A percentile compares a stretch with the other conserved stretches of the same genome.
Conservation (phyloP, 257 asterid genomes). For the Plantago major region DNA sequence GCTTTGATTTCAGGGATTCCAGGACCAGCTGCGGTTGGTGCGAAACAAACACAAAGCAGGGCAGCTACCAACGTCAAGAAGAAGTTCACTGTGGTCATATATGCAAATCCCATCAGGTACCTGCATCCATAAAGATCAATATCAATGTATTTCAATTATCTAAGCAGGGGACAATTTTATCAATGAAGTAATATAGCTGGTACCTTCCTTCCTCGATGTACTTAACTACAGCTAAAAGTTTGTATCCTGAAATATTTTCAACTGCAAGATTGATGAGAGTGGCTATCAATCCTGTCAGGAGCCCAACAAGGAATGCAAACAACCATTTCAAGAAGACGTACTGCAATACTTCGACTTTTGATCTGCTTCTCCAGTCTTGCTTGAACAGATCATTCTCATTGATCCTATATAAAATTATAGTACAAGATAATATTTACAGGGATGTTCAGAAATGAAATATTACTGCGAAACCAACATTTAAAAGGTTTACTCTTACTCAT, state of each 20-base stretch:
- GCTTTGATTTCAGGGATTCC: constrained; percentile 95
- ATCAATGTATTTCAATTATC: constrained; percentile 16
- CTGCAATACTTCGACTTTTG: constrained; percentile 64
- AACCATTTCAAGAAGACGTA: constrained; percentile 71
- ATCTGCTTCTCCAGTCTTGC: constrained; percentile 96
- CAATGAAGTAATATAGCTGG: neutral
- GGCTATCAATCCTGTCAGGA: constrained; percentile 75
- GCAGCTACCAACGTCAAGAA: constrained; percentile 62
- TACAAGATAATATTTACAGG: neutral
- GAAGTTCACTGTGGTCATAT: constrained; percentile 50
- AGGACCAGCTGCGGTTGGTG: constrained; percentile 96
- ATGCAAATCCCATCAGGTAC: constrained; percentile 56
- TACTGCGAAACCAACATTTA: neutral
- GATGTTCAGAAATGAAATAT: neutral
- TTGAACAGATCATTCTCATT: constrained; percentile 89
- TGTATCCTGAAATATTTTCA: constrained; percentile 87
- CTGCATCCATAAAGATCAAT: constrained; percentile 41
- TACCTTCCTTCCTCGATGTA: constrained; percentile 69
- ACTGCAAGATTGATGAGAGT: constrained; percentile 77
- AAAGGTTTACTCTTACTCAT: constrained; percentile 57
- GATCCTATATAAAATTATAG: constrained; percentile 44
- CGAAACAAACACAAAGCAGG: constrained; percentile 64
- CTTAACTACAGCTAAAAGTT: constrained; percentile 46
- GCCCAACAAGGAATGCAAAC: constrained; percentile 79
- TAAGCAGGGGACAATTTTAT: neutral